phyloP scores from a whole-genome alignment of 768 basidiomycete genomes.

The Bullera alba region DNA sequence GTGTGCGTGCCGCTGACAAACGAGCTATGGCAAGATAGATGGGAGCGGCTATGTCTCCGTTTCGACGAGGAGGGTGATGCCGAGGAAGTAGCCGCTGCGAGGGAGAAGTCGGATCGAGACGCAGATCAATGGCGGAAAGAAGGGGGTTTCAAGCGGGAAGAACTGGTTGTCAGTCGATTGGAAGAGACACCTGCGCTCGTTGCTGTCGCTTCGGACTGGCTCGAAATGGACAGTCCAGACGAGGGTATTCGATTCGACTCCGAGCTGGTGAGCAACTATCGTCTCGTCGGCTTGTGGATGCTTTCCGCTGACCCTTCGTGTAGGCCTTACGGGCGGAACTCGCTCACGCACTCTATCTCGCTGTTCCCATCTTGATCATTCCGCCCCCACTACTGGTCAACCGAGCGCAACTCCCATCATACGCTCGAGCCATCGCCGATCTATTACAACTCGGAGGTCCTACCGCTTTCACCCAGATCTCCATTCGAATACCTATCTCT shows the following conservation, averaged over 20 bases:
- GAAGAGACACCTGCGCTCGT: slow-evolving; percentile 55
- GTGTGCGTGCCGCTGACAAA: slow-evolving; percentile 86
- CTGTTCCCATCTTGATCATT: slow-evolving; percentile 73
- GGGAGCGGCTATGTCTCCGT: slow-evolving; percentile 76
- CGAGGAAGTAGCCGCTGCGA: slow-evolving; percentile 42
- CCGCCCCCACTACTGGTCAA: slow-evolving; percentile 69
- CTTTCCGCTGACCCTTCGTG: background rate
- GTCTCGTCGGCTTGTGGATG: background rate
- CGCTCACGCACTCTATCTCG: slow-evolving; percentile 85
- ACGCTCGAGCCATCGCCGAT: slow-evolving; percentile 80
- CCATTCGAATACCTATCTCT: slow-evolving; percentile 57
- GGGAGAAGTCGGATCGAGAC: slow-evolving; percentile 47
- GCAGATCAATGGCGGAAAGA: slow-evolving; percentile 83
- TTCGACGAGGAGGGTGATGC: slow-evolving; percentile 30
- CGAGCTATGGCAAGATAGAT: slow-evolving; percentile 73
- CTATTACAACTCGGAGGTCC: slow-evolving; percentile 60
- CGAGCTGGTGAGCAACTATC: slow-evolving; percentile 64
- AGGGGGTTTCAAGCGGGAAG: slow-evolving; percentile 69
- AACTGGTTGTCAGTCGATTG: slow-evolving; percentile 82
- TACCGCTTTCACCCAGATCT: slow-evolving; percentile 58
- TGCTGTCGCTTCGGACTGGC: slow-evolving; percentile 82
- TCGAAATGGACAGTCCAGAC: slow-evolving; percentile 85
- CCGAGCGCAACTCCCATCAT: slow-evolving; percentile 74
- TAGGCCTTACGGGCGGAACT: slow-evolving; percentile 91
- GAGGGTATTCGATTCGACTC: slow-evolving; percentile 93